These are phyloP conservation scores for Fusarium fracticaudum DNA, from an alignment of 2,329 filamentous ascomycete species.

Conservation along the genomic window DNA sequence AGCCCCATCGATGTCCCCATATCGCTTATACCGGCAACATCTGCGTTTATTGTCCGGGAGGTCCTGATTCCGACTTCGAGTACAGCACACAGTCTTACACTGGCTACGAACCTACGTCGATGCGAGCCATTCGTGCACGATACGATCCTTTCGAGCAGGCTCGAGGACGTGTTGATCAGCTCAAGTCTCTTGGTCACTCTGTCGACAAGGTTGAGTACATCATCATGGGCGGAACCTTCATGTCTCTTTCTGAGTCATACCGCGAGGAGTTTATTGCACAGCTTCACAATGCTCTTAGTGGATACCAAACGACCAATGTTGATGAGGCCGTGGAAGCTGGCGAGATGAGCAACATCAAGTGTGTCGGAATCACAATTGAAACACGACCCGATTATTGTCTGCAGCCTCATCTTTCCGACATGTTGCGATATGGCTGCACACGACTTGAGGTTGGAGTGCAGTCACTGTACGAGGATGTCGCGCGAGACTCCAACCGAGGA, in stretches of 20 bases:
- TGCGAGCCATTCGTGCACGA: constrained; percentile 95
- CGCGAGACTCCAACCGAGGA: constrained; percentile 95
- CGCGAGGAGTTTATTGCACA: constrained; percentile 94
- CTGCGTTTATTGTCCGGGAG: constrained; percentile 97
- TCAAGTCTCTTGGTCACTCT: constrained; percentile 93
- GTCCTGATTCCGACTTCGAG: constrained; percentile 97
- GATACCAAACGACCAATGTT: constrained; percentile 92
- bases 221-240: constrained; percentile 99
- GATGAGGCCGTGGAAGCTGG: constrained; percentile 95
- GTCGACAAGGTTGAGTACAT: constrained; percentile 99
- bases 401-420: constrained; percentile 92
- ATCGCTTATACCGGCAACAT: constrained; percentile 99
- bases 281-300: constrained; percentile 94
- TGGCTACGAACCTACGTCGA: constrained; percentile 97
- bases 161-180: constrained; percentile 92
- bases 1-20: constrained; percentile 95
- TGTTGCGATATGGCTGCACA: constrained; percentile 98
- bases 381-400: constrained; percentile 96
- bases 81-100: constrained; percentile 99
- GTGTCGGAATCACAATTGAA: constrained; percentile 98
- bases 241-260: constrained; percentile 92
- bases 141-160: constrained; percentile 99
- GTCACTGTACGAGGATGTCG: constrained; percentile 96
- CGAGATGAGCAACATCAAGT: constrained; percentile 97
- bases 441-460: constrained; percentile 95